phyloP scores from a whole-genome alignment of 2,329 filamentous ascomycete species.

The Berkeleyomyces rouxiae region DNA sequence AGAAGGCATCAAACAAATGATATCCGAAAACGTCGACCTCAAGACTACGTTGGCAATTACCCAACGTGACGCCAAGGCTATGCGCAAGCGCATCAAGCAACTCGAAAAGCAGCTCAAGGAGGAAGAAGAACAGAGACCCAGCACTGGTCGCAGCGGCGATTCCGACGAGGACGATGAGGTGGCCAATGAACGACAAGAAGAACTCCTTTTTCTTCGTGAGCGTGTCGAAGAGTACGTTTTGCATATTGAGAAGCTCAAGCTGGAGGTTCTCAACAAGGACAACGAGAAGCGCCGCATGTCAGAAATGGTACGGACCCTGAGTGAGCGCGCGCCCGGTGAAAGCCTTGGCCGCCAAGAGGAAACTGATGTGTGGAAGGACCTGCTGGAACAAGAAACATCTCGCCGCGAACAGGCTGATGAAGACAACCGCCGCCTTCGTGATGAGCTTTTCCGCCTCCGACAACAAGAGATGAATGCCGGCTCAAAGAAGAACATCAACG shows the following conservation, averaged over 20 bases:
- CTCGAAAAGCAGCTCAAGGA: slow-evolving; percentile 64
- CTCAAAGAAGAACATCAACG: slow-evolving; percentile 33
- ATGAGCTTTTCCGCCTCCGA: slow-evolving; percentile 63
- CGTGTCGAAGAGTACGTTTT: slow-evolving; percentile 69
- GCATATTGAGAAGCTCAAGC: slow-evolving; percentile 66
- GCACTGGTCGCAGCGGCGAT: slow-evolving; percentile 38
- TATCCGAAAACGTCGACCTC: slow-evolving; percentile 89
- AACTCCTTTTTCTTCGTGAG: slow-evolving; percentile 70
- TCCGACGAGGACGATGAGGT: slow-evolving; percentile 47
- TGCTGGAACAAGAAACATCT: slow-evolving; percentile 80
- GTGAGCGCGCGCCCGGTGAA: slow-evolving; percentile 32
- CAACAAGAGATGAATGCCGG: slow-evolving; percentile 29
- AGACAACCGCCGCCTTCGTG: slow-evolving; percentile 66
- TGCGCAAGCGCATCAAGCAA: slow-evolving; percentile 69
- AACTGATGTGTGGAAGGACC: slow-evolving; percentile 84
- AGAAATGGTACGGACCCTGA: slow-evolving; percentile 51
- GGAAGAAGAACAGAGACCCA: slow-evolving; percentile 40
- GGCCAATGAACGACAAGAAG: slow-evolving; percentile 59
- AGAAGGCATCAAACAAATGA: slow-evolving; percentile 94
- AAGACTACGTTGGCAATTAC: slow-evolving; percentile 79
- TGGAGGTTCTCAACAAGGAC: slow-evolving; percentile 63
- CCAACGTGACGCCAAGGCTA: slow-evolving; percentile 74
- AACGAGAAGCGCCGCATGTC: slow-evolving; percentile 74
- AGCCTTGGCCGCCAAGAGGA: slow-evolving; percentile 40
- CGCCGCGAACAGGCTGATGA: slow-evolving; percentile 81